These are phyloP conservation scores for Emericellopsis atlantica DNA, from an alignment of 2,329 filamentous ascomycete genomes.

Conservation along the genomic window DNA sequence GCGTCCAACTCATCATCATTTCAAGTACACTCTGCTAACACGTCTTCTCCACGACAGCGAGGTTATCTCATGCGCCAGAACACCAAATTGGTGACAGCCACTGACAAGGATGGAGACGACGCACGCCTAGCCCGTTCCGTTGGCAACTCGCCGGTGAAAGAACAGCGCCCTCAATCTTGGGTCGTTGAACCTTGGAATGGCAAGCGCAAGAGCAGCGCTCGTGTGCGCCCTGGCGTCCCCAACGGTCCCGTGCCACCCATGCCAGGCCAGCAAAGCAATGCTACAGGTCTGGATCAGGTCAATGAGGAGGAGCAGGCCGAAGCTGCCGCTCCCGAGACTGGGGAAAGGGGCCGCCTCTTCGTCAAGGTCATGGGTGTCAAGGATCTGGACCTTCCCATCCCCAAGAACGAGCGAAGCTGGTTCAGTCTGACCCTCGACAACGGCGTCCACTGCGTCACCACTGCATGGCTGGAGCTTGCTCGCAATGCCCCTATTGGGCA, in stretches of 20 bases:
- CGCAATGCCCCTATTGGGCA: constrained; percentile 91
- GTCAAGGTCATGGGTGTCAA: constrained; percentile 99
- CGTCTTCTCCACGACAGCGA: constrained; percentile 59
- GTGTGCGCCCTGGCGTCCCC: constrained; percentile 33
- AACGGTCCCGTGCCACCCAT: constrained; percentile 65
- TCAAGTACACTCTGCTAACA: constrained; percentile 52
- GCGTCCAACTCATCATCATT: constrained; percentile 17
- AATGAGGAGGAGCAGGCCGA: constrained; percentile 51
- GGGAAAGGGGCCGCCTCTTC: constrained; percentile 82
- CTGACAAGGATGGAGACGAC: constrained; percentile 55
- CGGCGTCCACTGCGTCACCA: constrained; percentile 93
- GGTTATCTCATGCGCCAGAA: constrained; percentile 98
- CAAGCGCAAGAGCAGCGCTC: constrained; percentile 50
- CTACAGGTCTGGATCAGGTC: constrained; percentile 50
- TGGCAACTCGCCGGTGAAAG: constrained; percentile 59
- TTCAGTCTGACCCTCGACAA: constrained; percentile 98
- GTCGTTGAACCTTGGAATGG: constrained; percentile 96
- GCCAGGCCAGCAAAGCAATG: constrained; percentile 78
- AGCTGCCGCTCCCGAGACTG: constrained; percentile 56
- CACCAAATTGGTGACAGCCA: constrained; percentile 93
- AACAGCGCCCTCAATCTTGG: constrained; percentile 79
- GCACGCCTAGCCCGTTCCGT: constrained; percentile 43
- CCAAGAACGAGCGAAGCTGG: constrained; percentile 80
- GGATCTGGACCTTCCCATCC: constrained; percentile 82
- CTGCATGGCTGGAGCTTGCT: constrained; percentile 85